Evolutionary conservation across 305 asterid genomes (phyloP).

Genomic region (Fraxinus greggii): DNA sequence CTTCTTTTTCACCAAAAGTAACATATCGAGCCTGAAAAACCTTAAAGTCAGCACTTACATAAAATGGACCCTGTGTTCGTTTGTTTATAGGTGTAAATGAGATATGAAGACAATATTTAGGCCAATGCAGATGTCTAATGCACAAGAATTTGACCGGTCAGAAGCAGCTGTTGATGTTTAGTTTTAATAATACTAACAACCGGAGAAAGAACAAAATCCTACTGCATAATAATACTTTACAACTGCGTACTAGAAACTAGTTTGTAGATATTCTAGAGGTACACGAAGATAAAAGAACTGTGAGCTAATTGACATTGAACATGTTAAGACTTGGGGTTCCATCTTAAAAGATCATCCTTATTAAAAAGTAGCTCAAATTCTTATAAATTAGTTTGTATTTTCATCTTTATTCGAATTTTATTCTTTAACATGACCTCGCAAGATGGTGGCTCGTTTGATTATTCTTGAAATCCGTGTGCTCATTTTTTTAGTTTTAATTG

Average conservation of each 20-base stretch:
- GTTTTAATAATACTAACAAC: background rate
- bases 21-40: constrained; percentile 45
- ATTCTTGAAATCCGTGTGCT: too few relatives aligned
- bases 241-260: background rate
- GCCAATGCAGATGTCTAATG: background rate
- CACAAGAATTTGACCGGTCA: background rate
- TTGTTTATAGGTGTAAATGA: background rate
- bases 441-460: too few relatives aligned
- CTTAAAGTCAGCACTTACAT: background rate
- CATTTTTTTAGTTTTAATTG: too few relatives aligned
- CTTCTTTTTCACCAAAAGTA: constrained; percentile 34
- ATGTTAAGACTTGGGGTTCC: too few relatives aligned
- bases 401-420: too few relatives aligned
- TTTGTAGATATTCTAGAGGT: background rate
- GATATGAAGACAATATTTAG: background rate
- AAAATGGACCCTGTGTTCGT: background rate
- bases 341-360: too few relatives aligned
- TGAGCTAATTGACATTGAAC: background rate
- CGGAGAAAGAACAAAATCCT: background rate
- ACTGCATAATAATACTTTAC: background rate
- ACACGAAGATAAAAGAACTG: background rate
- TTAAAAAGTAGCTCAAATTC: too few relatives aligned
- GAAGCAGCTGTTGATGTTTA: background rate
- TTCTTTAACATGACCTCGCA: too few relatives aligned
- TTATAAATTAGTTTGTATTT: too few relatives aligned